Evolutionary conservation across 306 rosid genomes (phyloP).

Genomic region (Quercus ilex): DNA sequence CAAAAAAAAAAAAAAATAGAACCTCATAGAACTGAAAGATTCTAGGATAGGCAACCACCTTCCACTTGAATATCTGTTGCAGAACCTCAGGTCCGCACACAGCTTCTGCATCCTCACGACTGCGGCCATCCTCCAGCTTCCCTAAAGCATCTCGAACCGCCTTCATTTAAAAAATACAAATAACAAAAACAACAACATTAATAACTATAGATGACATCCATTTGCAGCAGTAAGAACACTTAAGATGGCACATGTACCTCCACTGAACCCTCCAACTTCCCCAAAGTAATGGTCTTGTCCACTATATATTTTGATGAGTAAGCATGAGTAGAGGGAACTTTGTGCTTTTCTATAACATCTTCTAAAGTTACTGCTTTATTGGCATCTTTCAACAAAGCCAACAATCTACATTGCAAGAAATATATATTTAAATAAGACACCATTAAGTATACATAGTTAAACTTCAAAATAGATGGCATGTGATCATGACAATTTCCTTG

Average conservation of each 20-base stretch:
- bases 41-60: slow-evolving; percentile 42
- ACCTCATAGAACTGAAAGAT: neutral
- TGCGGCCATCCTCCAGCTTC: slow-evolving; percentile 60
- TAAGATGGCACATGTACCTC: slow-evolving; percentile 40
- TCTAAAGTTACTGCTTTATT: slow-evolving; percentile 60
- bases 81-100: slow-evolving; percentile 73
- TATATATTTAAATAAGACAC: slow-evolving; percentile 8
- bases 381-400: slow-evolving; percentile 59
- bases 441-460: neutral
- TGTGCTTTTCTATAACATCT: slow-evolving; percentile 48
- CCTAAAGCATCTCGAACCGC: slow-evolving; percentile 77
- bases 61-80: slow-evolving; percentile 72
- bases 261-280: slow-evolving; percentile 83
- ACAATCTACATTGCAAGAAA: slow-evolving; percentile 46
- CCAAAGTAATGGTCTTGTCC: slow-evolving; percentile 71
- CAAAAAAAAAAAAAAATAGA: slow-evolving; percentile 1
- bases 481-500: neutral
- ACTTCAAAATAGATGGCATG: neutral
- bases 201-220: neutral
- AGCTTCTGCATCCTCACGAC: slow-evolving; percentile 65
- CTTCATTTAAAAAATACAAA: slow-evolving; percentile 34
- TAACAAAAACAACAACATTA: neutral
- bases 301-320: slow-evolving; percentile 35
- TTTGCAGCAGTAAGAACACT: neutral
- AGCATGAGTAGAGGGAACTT: slow-evolving; percentile 53